Evolutionary conservation across 176 grass and related monocot species (phyloP).

Genomic region (Otatea glauca): DNA sequence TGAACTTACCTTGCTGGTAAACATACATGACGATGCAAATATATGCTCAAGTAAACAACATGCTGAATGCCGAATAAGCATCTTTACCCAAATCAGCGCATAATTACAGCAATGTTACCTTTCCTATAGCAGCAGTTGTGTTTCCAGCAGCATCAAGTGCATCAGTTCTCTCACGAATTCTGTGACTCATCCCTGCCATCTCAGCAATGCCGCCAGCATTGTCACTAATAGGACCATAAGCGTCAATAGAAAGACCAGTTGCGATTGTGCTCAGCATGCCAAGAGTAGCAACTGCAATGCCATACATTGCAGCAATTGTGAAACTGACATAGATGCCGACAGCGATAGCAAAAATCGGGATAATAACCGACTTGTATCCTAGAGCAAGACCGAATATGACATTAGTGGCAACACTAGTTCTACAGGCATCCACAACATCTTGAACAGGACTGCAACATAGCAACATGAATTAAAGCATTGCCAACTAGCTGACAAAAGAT

Average conservation of each 20-base stretch:
- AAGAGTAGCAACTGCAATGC: slow-evolving; percentile 53
- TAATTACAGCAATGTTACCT: slow-evolving; percentile 31
- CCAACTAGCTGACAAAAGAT: not conserved
- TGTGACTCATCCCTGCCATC: slow-evolving; percentile 68
- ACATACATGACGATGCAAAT: not conserved
- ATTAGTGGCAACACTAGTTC: slow-evolving; percentile 56
- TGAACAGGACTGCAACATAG: slow-evolving; percentile 51
- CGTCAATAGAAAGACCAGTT: slow-evolving; percentile 49
- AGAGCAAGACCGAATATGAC: slow-evolving; percentile 64
- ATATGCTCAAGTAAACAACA: too few relatives aligned
- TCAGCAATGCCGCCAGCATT: slow-evolving; percentile 62
- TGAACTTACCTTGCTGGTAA: not conserved
- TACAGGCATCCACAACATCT: slow-evolving; percentile 58
- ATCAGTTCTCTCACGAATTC: slow-evolving; percentile 57
- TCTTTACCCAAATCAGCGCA: not conserved
- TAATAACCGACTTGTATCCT: slow-evolving; percentile 68
- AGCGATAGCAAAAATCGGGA: slow-evolving; percentile 52
- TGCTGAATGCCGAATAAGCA: too few relatives aligned
- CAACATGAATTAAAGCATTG: not conserved
- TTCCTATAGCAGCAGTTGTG: slow-evolving; percentile 57
- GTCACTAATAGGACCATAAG: slow-evolving; percentile 62
- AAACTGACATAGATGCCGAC: slow-evolving; percentile 59
- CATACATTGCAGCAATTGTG: slow-evolving; percentile 60
- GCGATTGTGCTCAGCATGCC: slow-evolving; percentile 65
- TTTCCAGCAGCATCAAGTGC: slow-evolving; percentile 58